These are phyloP conservation scores for Chenopodium quinoa DNA, from an alignment of 148 eudicot species.

Conservation along the genomic window DNA sequence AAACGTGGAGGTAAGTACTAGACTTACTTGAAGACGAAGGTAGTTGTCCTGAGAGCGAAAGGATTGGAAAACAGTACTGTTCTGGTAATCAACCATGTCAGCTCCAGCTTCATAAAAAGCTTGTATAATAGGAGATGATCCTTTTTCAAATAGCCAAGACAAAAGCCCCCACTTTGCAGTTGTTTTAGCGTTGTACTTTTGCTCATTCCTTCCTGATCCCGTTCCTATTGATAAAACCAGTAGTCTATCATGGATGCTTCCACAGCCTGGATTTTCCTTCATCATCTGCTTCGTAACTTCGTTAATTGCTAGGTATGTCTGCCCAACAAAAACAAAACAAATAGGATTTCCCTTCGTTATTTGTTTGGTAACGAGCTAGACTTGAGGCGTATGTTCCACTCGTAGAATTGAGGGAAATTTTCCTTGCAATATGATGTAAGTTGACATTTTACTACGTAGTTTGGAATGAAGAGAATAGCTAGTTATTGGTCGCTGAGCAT, in stretches of 20 bases:
- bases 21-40: slow-evolving; percentile 34
- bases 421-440: background rate
- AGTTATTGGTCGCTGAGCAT: background rate
- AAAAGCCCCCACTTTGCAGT: slow-evolving; percentile 44
- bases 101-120: slow-evolving; percentile 27
- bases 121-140: slow-evolving; percentile 30
- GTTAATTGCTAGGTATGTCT: slow-evolving; percentile 35
- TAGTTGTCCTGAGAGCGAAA: slow-evolving; percentile 31
- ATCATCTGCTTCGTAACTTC: slow-evolving; percentile 44
- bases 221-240: slow-evolving; percentile 57
- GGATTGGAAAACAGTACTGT: slow-evolving; percentile 31
- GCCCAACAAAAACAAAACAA: background rate
- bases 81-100: slow-evolving; percentile 37
- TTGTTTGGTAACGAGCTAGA: too few species aligned
- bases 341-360: background rate
- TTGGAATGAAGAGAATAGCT: background rate
- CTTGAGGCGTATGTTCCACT: too few species aligned
- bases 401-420: too few species aligned
- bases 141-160: slow-evolving; percentile 32
- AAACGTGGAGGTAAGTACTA: too few species aligned
- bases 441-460: background rate
- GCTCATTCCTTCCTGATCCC: slow-evolving; percentile 36
- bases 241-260: slow-evolving; percentile 23
- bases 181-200: slow-evolving; percentile 35
- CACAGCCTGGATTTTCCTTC: slow-evolving; percentile 30